Base-by-base conservation (phyloP, 2,329 filamentous ascomycete species). In the Chrysoporthe austroafricana region DNA sequence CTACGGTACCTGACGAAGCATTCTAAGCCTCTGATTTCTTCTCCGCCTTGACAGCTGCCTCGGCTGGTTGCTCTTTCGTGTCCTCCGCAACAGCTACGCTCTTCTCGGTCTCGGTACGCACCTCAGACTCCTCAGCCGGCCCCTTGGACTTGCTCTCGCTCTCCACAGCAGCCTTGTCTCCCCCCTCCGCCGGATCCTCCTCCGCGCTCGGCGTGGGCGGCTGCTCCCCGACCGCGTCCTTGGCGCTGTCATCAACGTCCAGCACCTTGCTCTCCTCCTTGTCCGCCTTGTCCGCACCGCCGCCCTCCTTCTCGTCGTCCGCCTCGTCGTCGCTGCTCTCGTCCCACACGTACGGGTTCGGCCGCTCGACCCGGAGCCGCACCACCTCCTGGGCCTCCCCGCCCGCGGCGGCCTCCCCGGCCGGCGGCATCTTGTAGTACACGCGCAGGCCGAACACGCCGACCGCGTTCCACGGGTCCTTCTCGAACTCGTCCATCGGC, bases 391-490 rank as follows among this genome's bases (percentile, higher is more conserved):
- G 26, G 1, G 26, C 26, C 26, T 68, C 60, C 52, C 64, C 39
- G 14, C 66, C 68, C n/a, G 46, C 66, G 4, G 48, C 68, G 18
- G 46, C 44, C 3, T 50, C 70, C 18, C 60, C 68, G 13, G 63
- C 69, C 16, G 68, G 69, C 1, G 63, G 63, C 8, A 74, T 77
- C 70, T 83, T 83, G 75, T 85, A 83, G 74, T 89, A 90, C 7
- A 90, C 82, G 26, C 86, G 82, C 66, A 90, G 76, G 0, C 88
- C 87, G 0, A 90, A 82, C 16, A 88, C 86, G 18, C 82, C 85
- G 13, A 89, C 81, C 0, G 88, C 87, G 73, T 89, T 89, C 88
- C 88, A 90, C 0, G 86, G 83, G 39, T 88, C 83, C 43, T 78
- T 79, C 72, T 85, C 83, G 44, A 82, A 83, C 66, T 86, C 82